phyloP scores from a whole-genome alignment of 441 rosid species.

The Pelargonium cotyledonis region DNA sequence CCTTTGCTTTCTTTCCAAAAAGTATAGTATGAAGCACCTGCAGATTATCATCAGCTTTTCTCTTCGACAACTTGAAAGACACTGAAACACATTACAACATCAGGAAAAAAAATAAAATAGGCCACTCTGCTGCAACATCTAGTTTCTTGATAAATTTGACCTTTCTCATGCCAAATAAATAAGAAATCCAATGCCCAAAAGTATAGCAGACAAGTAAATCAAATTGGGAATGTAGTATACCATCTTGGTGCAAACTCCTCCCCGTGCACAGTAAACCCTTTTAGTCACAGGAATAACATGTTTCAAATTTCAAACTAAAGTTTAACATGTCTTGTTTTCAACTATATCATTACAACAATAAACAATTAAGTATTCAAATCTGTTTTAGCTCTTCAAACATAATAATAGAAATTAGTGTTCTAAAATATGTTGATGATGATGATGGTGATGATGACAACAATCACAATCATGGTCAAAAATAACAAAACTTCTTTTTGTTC shows the following conservation, averaged over 20 bases:
- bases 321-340: not conserved
- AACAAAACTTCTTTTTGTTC: too few relatives aligned
- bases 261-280: not conserved
- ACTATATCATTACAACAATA: not conserved
- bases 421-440: not conserved
- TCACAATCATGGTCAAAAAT: too few relatives aligned
- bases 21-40: slow-evolving; percentile 68
- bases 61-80: slow-evolving; percentile 92
- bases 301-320: not conserved
- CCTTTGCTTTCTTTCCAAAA: slow-evolving; percentile 98
- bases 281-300: not conserved
- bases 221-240: not conserved
- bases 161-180: slow-evolving; percentile 4
- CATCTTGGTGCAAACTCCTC: not conserved
- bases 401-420: not conserved
- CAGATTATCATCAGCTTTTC: slow-evolving; percentile 82
- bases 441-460: too few relatives aligned
- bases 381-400: not conserved
- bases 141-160: not conserved
- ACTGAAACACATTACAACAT: slow-evolving; percentile 50
- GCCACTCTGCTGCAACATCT: slow-evolving; percentile 12
- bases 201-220: not conserved
- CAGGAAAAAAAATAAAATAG: slow-evolving; percentile 19
- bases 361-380: not conserved
- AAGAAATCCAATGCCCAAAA: not conserved